Evolutionary conservation across 2,329 filamentous ascomycete species (phyloP).

Genomic region (Fusarium sp.): DNA sequence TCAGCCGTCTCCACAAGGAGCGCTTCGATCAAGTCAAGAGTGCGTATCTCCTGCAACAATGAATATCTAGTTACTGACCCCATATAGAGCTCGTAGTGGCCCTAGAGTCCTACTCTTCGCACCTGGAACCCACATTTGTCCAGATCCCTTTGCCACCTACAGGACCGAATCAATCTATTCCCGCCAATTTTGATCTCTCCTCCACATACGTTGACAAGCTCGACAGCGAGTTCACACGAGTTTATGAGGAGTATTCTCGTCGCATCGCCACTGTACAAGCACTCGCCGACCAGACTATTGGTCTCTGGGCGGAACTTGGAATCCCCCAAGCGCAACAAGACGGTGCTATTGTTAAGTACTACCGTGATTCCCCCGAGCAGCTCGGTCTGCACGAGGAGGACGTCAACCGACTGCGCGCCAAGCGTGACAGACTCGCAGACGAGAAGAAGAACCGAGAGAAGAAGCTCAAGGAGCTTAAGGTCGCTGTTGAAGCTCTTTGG

Average conservation of each 20-base stretch:
- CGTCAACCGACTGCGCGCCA: slow-evolving; percentile 75
- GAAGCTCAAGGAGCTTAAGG: slow-evolving; percentile 78
- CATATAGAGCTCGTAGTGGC: slow-evolving; percentile 86
- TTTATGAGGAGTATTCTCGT: slow-evolving; percentile 95
- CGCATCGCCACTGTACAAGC: slow-evolving; percentile 81
- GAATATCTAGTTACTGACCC: slow-evolving; percentile 17
- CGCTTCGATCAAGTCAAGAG: slow-evolving; percentile 96
- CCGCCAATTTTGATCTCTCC: slow-evolving; percentile 92
- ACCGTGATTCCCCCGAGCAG: slow-evolving; percentile 92
- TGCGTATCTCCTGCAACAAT: slow-evolving; percentile 57
- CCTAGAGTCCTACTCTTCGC: slow-evolving; percentile 94
- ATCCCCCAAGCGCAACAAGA: slow-evolving; percentile 95
- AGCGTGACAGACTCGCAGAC: slow-evolving; percentile 84
- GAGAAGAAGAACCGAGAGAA: slow-evolving; percentile 90
- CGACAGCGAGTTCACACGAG: slow-evolving; percentile 90
- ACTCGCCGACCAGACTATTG: slow-evolving; percentile 86
- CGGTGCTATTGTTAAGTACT: slow-evolving; percentile 85
- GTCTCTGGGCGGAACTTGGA: slow-evolving; percentile 94
- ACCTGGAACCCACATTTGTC: slow-evolving; percentile 91
- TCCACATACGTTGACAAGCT: slow-evolving; percentile 87
- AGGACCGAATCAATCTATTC: slow-evolving; percentile 78
- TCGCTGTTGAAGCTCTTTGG: slow-evolving; percentile 88
- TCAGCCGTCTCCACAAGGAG: slow-evolving; percentile 87
- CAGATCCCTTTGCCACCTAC: slow-evolving; percentile 87
- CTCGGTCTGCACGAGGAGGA: slow-evolving; percentile 93